phyloP scores from a whole-genome alignment of 2,329 filamentous ascomycete genomes.

The Ramularia endophylla region DNA sequence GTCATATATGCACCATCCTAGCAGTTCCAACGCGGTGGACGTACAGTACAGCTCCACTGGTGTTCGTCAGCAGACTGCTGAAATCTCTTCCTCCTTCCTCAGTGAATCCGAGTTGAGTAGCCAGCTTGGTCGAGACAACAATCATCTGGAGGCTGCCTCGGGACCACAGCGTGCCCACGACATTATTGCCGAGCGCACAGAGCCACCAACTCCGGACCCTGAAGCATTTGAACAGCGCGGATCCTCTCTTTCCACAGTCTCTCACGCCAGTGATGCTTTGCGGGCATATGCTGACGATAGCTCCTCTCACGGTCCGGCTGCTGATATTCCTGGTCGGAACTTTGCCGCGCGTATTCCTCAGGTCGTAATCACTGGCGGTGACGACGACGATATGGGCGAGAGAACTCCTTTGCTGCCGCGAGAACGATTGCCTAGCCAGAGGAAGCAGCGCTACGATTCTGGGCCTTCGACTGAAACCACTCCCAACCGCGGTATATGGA shows the following conservation, averaged over 20 bases:
- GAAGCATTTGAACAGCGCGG: conserved; percentile 5
- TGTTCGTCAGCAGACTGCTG: conserved; percentile 34
- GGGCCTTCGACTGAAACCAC: conserved; percentile 23
- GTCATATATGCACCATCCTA: conserved; percentile 31
- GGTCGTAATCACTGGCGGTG: conserved; percentile 24
- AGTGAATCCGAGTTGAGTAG: conserved; percentile 28
- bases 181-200: conserved; percentile 31
- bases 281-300: conserved; percentile 11
- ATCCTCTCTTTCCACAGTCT: conserved; percentile 4
- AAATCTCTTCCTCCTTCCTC: conserved; percentile 34
- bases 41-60: conserved; percentile 35
- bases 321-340: conserved; percentile 2
- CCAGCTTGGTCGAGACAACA: conserved; percentile 16
- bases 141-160: not conserved
- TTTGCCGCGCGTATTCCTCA: conserved; percentile 18
- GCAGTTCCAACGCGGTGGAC: conserved; percentile 18
- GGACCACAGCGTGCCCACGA: conserved; percentile 14
- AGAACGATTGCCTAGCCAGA: conserved; percentile 19
- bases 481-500: conserved; percentile 22
- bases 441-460: conserved; percentile 20
- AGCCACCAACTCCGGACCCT: conserved; percentile 27
- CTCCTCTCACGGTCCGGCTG: not conserved
- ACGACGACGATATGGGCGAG: conserved; percentile 21
- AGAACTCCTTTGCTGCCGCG: conserved; percentile 33
- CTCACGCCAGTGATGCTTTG: conserved; percentile 8